phyloP scores from a whole-genome alignment of 768 basidiomycete species.

The Agaricus subrufescens region DNA sequence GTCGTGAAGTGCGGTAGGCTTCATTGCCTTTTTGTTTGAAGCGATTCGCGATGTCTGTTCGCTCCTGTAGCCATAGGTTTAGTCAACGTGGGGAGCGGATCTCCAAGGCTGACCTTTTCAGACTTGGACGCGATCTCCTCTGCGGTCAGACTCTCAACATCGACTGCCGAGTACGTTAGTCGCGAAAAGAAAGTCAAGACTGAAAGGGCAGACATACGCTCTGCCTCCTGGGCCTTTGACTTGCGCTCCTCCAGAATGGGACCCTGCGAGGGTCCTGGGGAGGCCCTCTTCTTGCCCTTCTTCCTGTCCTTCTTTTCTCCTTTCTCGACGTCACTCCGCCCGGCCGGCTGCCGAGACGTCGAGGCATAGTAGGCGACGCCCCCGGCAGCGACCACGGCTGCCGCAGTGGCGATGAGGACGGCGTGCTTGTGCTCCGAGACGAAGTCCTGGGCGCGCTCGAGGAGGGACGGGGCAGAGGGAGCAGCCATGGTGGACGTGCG shows the following conservation, averaged over 20 bases:
- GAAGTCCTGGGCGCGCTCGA: constrained; percentile 65
- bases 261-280: constrained; percentile 54
- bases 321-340: constrained; percentile 38
- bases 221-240: constrained; percentile 32
- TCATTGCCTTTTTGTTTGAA: constrained; percentile 72
- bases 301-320: constrained; percentile 38
- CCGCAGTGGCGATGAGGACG: constrained; percentile 68
- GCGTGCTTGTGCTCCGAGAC: constrained; percentile 76
- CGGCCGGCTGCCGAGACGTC: constrained; percentile 36
- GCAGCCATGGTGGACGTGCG: constrained; percentile 13
- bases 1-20: constrained; percentile 62
- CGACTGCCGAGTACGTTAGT: constrained; percentile 13
- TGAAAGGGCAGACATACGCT: constrained; percentile 17
- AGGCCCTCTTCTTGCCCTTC: constrained; percentile 48
- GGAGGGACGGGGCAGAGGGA: constrained; percentile 22
- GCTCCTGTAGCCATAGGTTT: constrained; percentile 42
- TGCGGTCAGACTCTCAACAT: constrained; percentile 42
- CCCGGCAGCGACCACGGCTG: constrained; percentile 64
- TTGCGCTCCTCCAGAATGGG: constrained; percentile 78
- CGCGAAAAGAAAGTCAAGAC: neutral
- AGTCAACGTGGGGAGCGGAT: constrained; percentile 1
- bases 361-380: constrained; percentile 76
- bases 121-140: constrained; percentile 58
- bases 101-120: constrained; percentile 41
- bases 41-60: constrained; percentile 51